Base-by-base conservation (phyloP, 768 basidiomycete species). In the Tylopilus felleus region DNA sequence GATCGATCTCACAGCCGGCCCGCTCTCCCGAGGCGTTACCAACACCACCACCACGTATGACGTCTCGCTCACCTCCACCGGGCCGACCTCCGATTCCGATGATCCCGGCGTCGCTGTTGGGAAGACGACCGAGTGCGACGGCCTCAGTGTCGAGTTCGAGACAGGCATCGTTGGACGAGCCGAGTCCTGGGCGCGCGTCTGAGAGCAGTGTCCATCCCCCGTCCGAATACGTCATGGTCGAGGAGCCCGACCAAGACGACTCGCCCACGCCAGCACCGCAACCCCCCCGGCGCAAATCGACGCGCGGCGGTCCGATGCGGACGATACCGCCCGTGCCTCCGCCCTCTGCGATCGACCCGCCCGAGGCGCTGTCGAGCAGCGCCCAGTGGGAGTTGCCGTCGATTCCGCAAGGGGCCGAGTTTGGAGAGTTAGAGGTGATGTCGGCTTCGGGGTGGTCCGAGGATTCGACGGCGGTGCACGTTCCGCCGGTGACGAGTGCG, bases 381-480 rank as follows among this genome's bases (percentile, higher is more conserved):
- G 73, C 71, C 22, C 83, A 82, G 59, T 87, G 85, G 85, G 88
- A 88, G 57, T 68, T 86, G 6, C 81, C 87, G 1, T 74, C 77
- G 8, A 83, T 87, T 46, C 80, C 83, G 1, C 79, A 75, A 19
- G 75, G 78, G 2, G 66, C 72, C 5, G 84, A 84, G 55, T 80
- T 86, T 46, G 71, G 72, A 1, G 79, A 81, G 40, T 52, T 48
- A 1, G 79, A 79, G 53, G 45, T 87, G 39, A 45, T 56, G 48
- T 82, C 84, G 2, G 67, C 80, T n/a, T n/a, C n/a, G n/a, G n/a
- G n/a, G 50, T 88, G 85, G 84, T 81, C 83, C 1, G 85, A 87
- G 56, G 82, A 80, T 40, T 75, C 77, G 19, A 73, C 75, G 2
- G 59, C 70, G 13, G 73, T 75, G 42, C 60, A 64, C 35, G 51